Percentiles rank a stretch among this genome's conserved stretches.
Conservation (phyloP, 257 asterid genomes). For the Knoxia roxburghii region DNA sequence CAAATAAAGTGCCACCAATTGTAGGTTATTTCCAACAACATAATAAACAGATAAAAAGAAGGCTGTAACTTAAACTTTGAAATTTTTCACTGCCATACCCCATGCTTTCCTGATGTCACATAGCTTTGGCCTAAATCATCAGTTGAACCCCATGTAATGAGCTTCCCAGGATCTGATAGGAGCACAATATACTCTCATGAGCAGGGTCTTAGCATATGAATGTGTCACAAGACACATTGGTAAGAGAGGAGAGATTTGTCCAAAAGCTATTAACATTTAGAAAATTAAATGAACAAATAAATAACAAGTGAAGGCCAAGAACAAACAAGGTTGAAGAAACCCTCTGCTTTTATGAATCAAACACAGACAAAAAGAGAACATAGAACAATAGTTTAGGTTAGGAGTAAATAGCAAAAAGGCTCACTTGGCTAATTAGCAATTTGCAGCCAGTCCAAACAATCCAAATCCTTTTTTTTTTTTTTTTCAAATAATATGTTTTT, state of each 20-base stretch:
- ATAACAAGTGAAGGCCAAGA: neutral
- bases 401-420: too few species aligned
- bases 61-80: neutral
- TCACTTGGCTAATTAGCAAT: too few species aligned
- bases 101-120: conserved; percentile 92
- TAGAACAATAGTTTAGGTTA: too few species aligned
- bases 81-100: conserved; percentile 44
- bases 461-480: too few species aligned
- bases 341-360: neutral
- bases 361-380: neutral
- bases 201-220: neutral
- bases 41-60: neutral
- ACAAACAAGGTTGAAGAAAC: neutral
- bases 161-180: conserved; percentile 73
- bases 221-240: neutral
- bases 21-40: conserved; percentile 29
- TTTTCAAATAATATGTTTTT: too few species aligned
- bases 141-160: conserved; percentile 95
- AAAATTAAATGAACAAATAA: neutral
- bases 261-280: neutral
- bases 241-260: neutral
- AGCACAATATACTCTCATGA: conserved; percentile 11
- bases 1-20: conserved; percentile 34
- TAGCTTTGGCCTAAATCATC: conserved; percentile 96
- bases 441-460: too few species aligned